Evolutionary conservation across 768 basidiomycete genomes (phyloP), one percentile per base, ranked within the genome.

Genomic region (Hygrocybe punicea): DNA sequence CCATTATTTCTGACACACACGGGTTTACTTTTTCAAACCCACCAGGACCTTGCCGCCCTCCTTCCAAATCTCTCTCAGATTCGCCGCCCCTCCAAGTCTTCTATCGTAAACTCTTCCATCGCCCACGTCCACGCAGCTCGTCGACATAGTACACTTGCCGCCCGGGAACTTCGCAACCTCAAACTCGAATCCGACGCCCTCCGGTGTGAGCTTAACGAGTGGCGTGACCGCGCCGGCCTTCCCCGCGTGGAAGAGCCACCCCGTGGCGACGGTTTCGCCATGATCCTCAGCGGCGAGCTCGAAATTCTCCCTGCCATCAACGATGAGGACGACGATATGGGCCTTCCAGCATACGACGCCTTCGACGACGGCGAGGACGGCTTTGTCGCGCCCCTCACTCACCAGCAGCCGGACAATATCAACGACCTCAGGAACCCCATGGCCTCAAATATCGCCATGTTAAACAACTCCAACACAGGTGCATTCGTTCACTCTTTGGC

Each of bases 51-150:
- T 49, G 96, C 96, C 58, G 84, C 86, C 6, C 82, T 97, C 37
- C 85, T 98, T 17, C 93, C 96, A 50, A 91, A 94, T 67, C 85
- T 97, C 55, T 89, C 89, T 10, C 84, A 91, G 66, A 89, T 93
- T 71, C 87, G 94, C 61, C 86, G 96, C 29, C 97, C 97, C 0
- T 93, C 91, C 69, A 99, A 99, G 75, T 91, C 91, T 4, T 89
- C 91, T 59, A 98, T 98, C 71, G 95, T 99, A 72, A 97, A 97
- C 73, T 93, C 90, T 34, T 91, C 89, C 45, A 97, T 98, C 69
- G 86, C 92, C 1, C 89, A 93, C 67, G 84, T 94, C 59, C 87
- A 89, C 65, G 82, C 87, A 19, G 88, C 90, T 39, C 84, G 91
- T 49, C 82, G 91, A 42, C 89, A 93, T 67, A 86, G 91, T 49